Conservation (phyloP, 345 rosid species). For the Hibiscus tridactylites region DNA sequence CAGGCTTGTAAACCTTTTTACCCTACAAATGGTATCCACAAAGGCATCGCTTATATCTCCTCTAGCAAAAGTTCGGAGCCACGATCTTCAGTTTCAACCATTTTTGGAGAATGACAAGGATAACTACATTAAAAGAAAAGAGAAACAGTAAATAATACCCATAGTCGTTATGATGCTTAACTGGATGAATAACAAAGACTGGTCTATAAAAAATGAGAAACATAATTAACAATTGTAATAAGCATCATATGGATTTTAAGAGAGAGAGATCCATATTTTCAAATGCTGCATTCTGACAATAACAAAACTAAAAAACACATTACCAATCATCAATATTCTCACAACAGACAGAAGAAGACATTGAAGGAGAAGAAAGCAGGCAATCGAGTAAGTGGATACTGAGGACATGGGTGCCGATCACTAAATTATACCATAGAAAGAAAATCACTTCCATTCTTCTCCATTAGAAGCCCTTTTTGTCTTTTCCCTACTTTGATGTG, state of each 20-base stretch:
- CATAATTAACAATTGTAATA: background rate
- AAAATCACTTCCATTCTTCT: constrained; percentile 1
- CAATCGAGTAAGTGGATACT: background rate
- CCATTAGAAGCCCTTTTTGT: background rate
- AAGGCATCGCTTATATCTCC: background rate
- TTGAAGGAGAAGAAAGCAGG: background rate
- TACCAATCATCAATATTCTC: background rate
- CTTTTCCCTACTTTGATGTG: background rate
- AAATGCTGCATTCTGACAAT: background rate
- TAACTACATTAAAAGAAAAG: background rate
- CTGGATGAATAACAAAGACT: background rate
- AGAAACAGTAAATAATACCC: background rate
- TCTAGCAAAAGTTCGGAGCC: background rate
- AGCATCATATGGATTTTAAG: background rate
- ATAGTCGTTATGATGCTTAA: background rate
- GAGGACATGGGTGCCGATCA: background rate
- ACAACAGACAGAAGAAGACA: background rate
- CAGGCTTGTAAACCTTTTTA: constrained; percentile 5
- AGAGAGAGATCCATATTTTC: background rate
- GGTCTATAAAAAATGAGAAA: background rate
- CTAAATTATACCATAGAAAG: background rate
- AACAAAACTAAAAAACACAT: background rate
- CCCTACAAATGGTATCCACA: constrained; percentile 1
- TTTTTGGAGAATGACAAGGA: background rate
- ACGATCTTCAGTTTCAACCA: constrained; percentile 9